Percentiles rank a stretch among this genome's conserved stretches.
Conservation (phyloP, 2,329 filamentous ascomycete genomes). For the Cladorrhinum sp. region DNA sequence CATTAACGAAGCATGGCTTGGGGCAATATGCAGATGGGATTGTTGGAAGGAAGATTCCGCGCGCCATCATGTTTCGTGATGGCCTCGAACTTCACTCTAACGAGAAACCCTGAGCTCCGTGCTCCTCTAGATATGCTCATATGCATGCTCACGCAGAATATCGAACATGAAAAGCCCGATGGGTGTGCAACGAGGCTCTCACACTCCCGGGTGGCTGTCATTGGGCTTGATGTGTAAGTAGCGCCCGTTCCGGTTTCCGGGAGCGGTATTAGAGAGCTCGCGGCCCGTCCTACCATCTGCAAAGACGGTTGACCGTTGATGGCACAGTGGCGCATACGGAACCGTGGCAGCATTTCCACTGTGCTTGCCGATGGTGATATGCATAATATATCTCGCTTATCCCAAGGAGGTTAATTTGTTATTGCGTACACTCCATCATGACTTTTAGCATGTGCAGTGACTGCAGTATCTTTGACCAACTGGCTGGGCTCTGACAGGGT, state of each 20-base stretch:
- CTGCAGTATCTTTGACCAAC: not conserved
- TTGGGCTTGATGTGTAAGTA: not conserved
- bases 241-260: slow-evolving; percentile 10
- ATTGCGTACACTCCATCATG: slow-evolving; percentile 2
- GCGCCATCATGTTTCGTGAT: not conserved
- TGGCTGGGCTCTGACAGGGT: not conserved
- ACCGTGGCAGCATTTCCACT: not conserved
- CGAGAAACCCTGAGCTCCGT: not conserved
- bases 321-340: not conserved
- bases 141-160: too few relatives aligned
- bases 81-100: not conserved
- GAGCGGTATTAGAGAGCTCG: slow-evolving; percentile 1
- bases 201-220: too few relatives aligned
- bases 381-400: not conserved
- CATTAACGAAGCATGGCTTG: too few relatives aligned
- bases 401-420: not conserved
- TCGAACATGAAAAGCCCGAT: too few relatives aligned
- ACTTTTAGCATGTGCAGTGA: not conserved
- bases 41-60: not conserved
- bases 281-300: slow-evolving; percentile 1
- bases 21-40: not conserved
- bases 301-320: not conserved
- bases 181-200: too few relatives aligned
- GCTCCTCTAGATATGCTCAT: not conserved
- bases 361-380: not conserved